Base-by-base conservation (phyloP, 176 grass and related monocot genomes). In the Ananas comosus region DNA sequence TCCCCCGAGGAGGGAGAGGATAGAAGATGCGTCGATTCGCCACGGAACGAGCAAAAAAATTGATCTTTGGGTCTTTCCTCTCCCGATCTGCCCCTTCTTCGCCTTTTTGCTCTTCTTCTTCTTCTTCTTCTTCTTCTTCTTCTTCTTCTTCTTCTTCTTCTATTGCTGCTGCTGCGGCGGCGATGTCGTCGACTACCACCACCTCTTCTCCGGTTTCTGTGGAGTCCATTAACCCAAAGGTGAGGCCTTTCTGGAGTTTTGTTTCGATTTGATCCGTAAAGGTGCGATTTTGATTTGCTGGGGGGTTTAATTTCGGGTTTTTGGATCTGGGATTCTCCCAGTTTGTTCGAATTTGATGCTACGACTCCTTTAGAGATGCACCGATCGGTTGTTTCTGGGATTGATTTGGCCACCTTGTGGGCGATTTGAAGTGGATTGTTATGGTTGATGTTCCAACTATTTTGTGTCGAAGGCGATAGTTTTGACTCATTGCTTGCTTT, bases 201-300 rank as follows among this genome's bases (percentile, higher is more conserved):
- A 50, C 51, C 50, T 49, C 59, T 63, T 51, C 76, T 63, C 10
- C 69, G 12, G 70, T 84, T 59, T 70, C 82, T 22, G 53, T 78
- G 4, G 75, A 79, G 10, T 74, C 76, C 27, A 53, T 84, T 11
- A 84, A 84, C 13, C 82, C 76, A 10, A 84, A 79, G 82, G 82
- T 84, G 21, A 9, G 59, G 47, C 61, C 11, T 75, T 74, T 51
- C 3, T 84, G 12, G 7, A 50, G 24, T 67, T 16, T 75, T 74
- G 24, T 3, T 4, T 24, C 12, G 12, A 22, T 51, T 49, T 75
- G 6, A 10, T 13, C 63, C 9, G 52, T 33, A 3, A 75, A 47
- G 47, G 14, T 18, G 49, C 22, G 59, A 25, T 48, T 22, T 53
- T 13, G 18, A 42, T 27, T 65, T 14, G 21, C 2, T n/a, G 14